phyloP scores from a whole-genome alignment of 2,329 filamentous ascomycete genomes.

The Cercospora sp. region DNA sequence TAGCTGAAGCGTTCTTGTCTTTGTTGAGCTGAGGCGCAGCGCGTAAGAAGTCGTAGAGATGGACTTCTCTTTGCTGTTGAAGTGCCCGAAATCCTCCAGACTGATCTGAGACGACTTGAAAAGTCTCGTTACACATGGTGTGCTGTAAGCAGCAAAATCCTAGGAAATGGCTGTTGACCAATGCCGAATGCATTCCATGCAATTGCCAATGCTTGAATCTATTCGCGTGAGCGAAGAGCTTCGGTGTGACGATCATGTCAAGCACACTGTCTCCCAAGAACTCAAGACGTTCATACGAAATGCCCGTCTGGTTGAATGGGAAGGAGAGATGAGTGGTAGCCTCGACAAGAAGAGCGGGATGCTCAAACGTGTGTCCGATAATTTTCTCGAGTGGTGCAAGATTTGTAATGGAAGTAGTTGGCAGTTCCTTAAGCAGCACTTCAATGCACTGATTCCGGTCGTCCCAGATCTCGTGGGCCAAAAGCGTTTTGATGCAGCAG shows the following conservation, averaged over 20 bases:
- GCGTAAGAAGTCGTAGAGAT: slow-evolving; percentile 38
- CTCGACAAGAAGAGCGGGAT: slow-evolving; percentile 70
- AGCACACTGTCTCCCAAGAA: slow-evolving; percentile 86
- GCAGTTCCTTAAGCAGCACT: slow-evolving; percentile 46
- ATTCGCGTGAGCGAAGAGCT: slow-evolving; percentile 57
- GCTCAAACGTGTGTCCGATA: slow-evolving; percentile 70
- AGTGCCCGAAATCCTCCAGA: slow-evolving; percentile 17
- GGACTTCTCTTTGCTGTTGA: slow-evolving; percentile 4
- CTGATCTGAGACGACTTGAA: slow-evolving; percentile 25
- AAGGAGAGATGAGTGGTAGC: slow-evolving; percentile 70
- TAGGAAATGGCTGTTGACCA: slow-evolving; percentile 79
- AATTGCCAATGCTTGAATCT: slow-evolving; percentile 61
- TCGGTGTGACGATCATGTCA: slow-evolving; percentile 70
- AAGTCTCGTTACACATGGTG: slow-evolving; percentile 41
- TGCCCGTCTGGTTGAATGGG: slow-evolving; percentile 43
- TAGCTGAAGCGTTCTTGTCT: slow-evolving; percentile 48
- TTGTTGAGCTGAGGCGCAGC: slow-evolving; percentile 47
- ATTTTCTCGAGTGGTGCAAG: slow-evolving; percentile 61
- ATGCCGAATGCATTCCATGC: slow-evolving; percentile 72
- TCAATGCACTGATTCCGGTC: slow-evolving; percentile 18
- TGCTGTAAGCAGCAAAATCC: slow-evolving; percentile 71
- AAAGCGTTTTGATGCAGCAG: slow-evolving; percentile 64
- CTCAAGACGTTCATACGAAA: slow-evolving; percentile 74
- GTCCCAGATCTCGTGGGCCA: slow-evolving; percentile 53
- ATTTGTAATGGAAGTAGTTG: slow-evolving; percentile 44